Percentiles rank a stretch among this genome's conserved stretches.
Evolutionary conservation across 495 filamentous ascomycete genomes (phyloP).

Genomic region (Lepraria neglecta): DNA sequence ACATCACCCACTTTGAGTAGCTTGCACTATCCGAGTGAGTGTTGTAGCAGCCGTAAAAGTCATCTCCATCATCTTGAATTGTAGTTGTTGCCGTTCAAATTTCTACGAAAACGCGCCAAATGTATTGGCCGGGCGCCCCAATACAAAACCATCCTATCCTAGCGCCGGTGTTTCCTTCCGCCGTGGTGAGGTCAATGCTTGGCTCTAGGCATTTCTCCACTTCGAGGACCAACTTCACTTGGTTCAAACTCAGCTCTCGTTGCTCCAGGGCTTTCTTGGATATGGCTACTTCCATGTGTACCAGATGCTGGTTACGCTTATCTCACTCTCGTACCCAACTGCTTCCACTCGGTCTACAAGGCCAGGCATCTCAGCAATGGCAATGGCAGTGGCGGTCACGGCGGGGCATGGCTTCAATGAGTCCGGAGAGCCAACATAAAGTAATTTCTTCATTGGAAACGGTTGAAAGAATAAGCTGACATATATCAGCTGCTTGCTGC

Average conservation of each 20-base stretch:
- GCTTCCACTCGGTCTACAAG: not conserved
- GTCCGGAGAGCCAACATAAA: slow-evolving; percentile 59
- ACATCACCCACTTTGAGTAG: slow-evolving; percentile 39
- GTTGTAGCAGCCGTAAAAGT: slow-evolving; percentile 37
- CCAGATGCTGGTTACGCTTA: slow-evolving; percentile 13
- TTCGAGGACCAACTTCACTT: not conserved
- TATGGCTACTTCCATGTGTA: slow-evolving; percentile 19
- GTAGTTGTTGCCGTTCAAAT: slow-evolving; percentile 37
- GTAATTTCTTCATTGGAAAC: slow-evolving; percentile 33
- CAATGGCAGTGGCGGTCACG: slow-evolving; percentile 33
- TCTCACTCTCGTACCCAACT: slow-evolving; percentile 7
- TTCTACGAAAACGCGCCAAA: not conserved
- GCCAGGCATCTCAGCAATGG: slow-evolving; percentile 12
- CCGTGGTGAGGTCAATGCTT: no score
- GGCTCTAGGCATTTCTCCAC: not conserved
- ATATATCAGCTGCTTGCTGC: slow-evolving; percentile 65
- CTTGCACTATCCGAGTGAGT: slow-evolving; percentile 32
- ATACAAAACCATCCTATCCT: slow-evolving; percentile 2
- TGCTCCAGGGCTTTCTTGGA: not conserved
- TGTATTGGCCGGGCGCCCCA: not conserved
- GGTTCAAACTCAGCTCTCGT: not conserved
- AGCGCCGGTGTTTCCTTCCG: slow-evolving; percentile 5
- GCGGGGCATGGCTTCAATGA: slow-evolving; percentile 45
- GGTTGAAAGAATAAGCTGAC: slow-evolving; percentile 19
- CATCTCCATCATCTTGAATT: slow-evolving; percentile 45